These are phyloP conservation scores for Nadsonia fulvescens DNA, from an alignment of 805 yeast species.

Conservation along the genomic window DNA sequence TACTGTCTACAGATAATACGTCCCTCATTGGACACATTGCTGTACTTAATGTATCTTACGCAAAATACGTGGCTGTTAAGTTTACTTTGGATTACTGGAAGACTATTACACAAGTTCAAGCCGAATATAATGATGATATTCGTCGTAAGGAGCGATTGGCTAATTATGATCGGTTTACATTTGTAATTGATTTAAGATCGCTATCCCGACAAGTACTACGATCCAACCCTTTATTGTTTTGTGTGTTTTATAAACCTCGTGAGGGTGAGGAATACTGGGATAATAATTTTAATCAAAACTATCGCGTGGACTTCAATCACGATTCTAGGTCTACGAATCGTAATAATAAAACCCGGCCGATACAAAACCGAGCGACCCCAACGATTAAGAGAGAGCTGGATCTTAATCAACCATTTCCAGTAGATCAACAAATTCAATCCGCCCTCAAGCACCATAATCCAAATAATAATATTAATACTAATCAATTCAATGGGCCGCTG, in stretches of 20 bases:
- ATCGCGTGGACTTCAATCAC: conserved; percentile 33
- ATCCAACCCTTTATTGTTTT: conserved; percentile 26
- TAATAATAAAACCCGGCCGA: too few species aligned
- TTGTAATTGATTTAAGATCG: conserved; percentile 29
- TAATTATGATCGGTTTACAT: conserved; percentile 46
- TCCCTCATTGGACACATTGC: conserved; percentile 56
- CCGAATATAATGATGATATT: conserved; percentile 41
- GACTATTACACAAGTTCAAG: conserved; percentile 51
- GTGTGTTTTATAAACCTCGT: conserved; percentile 38
- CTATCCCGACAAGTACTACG: conserved; percentile 16
- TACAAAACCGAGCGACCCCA: too few species aligned
- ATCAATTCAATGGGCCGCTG: too few species aligned
- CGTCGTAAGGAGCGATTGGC: too few species aligned
- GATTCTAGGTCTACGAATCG: too few species aligned
- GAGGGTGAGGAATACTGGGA: conserved; percentile 53
- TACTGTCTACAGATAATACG: conserved; percentile 38
- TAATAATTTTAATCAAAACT: conserved; percentile 45
- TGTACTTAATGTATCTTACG: conserved; percentile 54
- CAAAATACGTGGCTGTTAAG: conserved; percentile 48
- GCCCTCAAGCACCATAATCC: too few species aligned
- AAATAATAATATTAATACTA: too few species aligned
- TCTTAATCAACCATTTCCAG: too few species aligned
- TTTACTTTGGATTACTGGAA: conserved; percentile 71
- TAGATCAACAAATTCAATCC: too few species aligned
- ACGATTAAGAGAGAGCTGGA: too few species aligned